These are phyloP conservation scores for Neurospora africana DNA, from an alignment of 495 filamentous ascomycete species.

Conservation along the genomic window DNA sequence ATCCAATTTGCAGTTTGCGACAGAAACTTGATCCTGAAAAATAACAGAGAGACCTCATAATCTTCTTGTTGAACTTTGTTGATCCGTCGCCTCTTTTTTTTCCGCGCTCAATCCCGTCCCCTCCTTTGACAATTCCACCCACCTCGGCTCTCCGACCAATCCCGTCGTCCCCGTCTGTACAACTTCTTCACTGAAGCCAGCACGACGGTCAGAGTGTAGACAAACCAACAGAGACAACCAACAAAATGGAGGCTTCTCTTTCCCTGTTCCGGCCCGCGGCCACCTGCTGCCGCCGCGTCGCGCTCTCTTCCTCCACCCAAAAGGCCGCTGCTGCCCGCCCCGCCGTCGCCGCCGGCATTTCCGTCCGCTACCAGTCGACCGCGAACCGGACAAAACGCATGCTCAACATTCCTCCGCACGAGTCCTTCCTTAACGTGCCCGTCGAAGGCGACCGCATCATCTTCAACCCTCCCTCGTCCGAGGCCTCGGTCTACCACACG, in stretches of 20 bases:
- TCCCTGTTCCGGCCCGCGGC: conserved; percentile 5
- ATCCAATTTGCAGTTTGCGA: neutral
- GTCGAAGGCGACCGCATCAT: conserved; percentile 57
- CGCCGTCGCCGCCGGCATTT: conserved; percentile 28
- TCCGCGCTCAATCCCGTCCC: neutral
- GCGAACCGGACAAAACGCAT: conserved; percentile 60
- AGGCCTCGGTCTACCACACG: conserved; percentile 72
- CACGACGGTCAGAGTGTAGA: neutral
- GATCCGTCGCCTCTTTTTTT: neutral
- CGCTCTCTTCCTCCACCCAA: conserved; percentile 19
- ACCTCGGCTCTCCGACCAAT: neutral
- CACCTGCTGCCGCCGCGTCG: conserved; percentile 13
- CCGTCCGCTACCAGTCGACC: conserved; percentile 53
- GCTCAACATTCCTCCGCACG: conserved; percentile 61
- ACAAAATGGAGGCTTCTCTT: conserved; percentile 11
- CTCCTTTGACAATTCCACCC: neutral
- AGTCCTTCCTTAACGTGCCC: conserved; percentile 48
- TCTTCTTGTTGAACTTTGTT: neutral
- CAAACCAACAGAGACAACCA: neutral
- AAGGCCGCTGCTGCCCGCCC: conserved; percentile 11
- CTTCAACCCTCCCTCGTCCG: conserved; percentile 88
- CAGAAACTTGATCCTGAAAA: neutral
- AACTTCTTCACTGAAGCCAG: neutral
- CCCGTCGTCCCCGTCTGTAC: neutral
- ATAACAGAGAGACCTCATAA: neutral